Conservation (phyloP, 257 asterid species). For the Primulina tabacum region DNA sequence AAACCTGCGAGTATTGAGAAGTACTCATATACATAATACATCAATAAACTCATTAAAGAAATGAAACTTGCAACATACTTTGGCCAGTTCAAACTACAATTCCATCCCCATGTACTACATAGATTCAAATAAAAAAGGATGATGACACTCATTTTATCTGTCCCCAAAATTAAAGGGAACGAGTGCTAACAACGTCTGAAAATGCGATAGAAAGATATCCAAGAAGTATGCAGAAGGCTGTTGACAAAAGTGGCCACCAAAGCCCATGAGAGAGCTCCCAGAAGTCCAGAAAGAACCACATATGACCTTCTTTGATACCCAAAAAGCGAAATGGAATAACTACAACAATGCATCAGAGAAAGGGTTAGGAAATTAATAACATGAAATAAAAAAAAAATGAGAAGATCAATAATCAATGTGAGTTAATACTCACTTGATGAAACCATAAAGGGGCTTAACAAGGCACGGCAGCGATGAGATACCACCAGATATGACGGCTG, state of each 20-base stretch:
- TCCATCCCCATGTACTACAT: background rate
- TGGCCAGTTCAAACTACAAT: background rate
- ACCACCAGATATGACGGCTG: constrained; percentile 96
- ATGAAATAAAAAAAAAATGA: background rate
- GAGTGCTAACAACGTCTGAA: constrained; percentile 89
- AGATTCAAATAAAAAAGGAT: background rate
- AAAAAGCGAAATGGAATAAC: constrained; percentile 90
- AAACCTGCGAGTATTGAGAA: constrained; percentile 54
- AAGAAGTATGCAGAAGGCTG: constrained; percentile 83
- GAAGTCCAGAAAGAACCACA: constrained; percentile 88
- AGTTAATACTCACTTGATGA: constrained; percentile 65
- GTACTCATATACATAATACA: background rate
- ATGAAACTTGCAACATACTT: constrained; percentile 4
- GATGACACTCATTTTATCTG: background rate
- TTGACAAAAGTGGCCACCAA: constrained; percentile 89
- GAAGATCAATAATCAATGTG: constrained; percentile 19
- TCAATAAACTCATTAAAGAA: background rate
- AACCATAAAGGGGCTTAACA: constrained; percentile 91
- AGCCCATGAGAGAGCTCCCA: constrained; percentile 94
- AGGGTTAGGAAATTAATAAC: constrained; percentile 4
- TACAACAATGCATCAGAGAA: constrained; percentile 27
- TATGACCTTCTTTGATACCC: constrained; percentile 97
- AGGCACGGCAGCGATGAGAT: constrained; percentile 92
- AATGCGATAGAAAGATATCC: constrained; percentile 98
- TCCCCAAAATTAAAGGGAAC: constrained; percentile 15